Evolutionary conservation across 257 asterid genomes (phyloP), one percentile per base, ranked within the genome.

Genomic region (Penstemon newberryi): DNA sequence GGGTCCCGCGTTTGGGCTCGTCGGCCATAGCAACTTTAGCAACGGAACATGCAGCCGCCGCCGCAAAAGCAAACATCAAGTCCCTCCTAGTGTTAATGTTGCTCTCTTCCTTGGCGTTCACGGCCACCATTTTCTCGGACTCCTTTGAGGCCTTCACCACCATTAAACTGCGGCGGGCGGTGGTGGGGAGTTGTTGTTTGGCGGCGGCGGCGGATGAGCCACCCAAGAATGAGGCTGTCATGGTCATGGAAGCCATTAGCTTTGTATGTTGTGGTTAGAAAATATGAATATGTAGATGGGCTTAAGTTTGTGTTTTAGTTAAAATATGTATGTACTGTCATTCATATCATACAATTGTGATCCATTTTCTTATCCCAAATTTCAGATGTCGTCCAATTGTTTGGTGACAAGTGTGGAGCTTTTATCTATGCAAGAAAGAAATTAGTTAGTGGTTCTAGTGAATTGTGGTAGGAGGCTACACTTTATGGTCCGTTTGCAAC

Each of bases 221-320:
- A 55, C 88, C 84, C 38, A 78, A 65, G 80, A 86, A 84, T 6
- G 90, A 75, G 82, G 89, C 62, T 40, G 86, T 76, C 80, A 80
- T 76, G 71, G 88, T 77, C 74, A 86, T 75, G 79, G 88, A 80
- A 60, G 90, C 84, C 90, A 86, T 85, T 73, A 10, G 18, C 0
- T 15, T 15, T 15, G 18, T 15, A 15, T 15, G 18, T 15, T 15
- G 18, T 15, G 18, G 18, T 15, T 15, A 15, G 18, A 15, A 15
- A 15, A 15, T 15, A 15, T n/a, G n/a, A 65, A 25, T 33, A 3
- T 65, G 39, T 37, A n/a, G 69, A 33, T 50, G 62, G 37, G 46
- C 13, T 9, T 11, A 8, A 13, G 6, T 5, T 2, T 39, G 9
- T 25, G 18, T 36, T 62, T 63, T 25, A 46, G 66, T 61, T 59